These are phyloP conservation scores for Nothophoma quercina DNA, from an alignment of 2,329 filamentous ascomycete species.

Conservation along the genomic window DNA sequence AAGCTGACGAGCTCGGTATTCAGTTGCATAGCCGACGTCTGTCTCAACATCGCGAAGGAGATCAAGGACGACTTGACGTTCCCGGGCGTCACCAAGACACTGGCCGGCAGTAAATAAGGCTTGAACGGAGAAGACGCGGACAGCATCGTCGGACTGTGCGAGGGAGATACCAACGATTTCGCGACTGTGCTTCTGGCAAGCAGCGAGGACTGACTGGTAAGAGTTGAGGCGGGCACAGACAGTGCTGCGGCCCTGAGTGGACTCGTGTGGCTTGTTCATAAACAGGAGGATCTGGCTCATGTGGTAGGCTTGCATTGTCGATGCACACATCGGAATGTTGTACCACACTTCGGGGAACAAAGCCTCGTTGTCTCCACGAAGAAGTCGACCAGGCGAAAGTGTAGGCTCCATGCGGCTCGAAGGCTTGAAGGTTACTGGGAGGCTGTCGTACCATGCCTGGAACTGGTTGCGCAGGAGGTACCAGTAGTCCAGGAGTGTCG, in stretches of 20 bases:
- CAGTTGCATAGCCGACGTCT: slow-evolving; percentile 70
- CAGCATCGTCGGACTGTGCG: slow-evolving; percentile 62
- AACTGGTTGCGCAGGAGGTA: slow-evolving; percentile 63
- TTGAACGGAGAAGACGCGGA: slow-evolving; percentile 66
- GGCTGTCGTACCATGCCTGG: slow-evolving; percentile 64
- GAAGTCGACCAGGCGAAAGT: slow-evolving; percentile 31
- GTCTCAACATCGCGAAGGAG: slow-evolving; percentile 66
- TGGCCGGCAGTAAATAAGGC: slow-evolving; percentile 69
- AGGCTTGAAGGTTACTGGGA: slow-evolving; percentile 67
- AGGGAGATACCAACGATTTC: slow-evolving; percentile 69
- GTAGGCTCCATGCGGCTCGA: slow-evolving; percentile 58
- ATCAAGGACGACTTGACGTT: slow-evolving; percentile 63
- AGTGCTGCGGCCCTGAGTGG: slow-evolving; percentile 60
- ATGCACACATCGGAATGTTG: slow-evolving; percentile 68
- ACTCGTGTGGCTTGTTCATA: slow-evolving; percentile 66
- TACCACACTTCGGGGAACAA: slow-evolving; percentile 69
- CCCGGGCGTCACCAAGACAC: slow-evolving; percentile 62
- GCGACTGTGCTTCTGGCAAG: slow-evolving; percentile 64
- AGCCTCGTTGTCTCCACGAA: slow-evolving; percentile 42
- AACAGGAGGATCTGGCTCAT: slow-evolving; percentile 69
- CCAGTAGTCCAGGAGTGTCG: slow-evolving; percentile 62
- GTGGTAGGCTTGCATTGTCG: slow-evolving; percentile 71
- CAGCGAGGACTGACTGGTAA: slow-evolving; percentile 64
- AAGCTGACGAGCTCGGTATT: slow-evolving; percentile 66
- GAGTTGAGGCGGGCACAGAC: slow-evolving; percentile 63